Base-by-base conservation (phyloP, 2,329 filamentous ascomycete species). In the Elsinoe necatrix region DNA sequence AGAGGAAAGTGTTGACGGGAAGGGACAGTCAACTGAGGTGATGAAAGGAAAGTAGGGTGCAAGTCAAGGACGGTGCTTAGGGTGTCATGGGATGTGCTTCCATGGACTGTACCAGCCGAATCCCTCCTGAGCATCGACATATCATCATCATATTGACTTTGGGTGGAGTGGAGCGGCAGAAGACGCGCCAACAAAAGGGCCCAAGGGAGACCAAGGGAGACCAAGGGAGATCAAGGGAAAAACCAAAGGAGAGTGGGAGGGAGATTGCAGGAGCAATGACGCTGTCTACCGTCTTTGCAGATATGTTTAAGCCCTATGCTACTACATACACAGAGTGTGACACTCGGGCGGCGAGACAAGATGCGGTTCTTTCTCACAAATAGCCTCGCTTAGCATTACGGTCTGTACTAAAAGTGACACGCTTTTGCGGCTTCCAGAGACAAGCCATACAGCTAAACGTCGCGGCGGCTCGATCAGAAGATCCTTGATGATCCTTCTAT, bases 261-360 rank as follows among this genome's bases (percentile, higher is more conserved):
- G 48, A 52, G 48, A 52, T 52, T 52, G 48, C 48, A 52, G 48
- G 48, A 52, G 48, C 48, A 23, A 37, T 52, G 48, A 37, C 48
- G 29, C 48, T 52, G 41, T 18, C 34, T 52, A 39, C 48, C 48
- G 34, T 52, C 48, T 27, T 37, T 37, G 34, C 34, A 37, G 34
- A 37, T 37, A 37, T 37, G 34, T 11, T 37, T 37, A 37, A 37
- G 34, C 34, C 34, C 34, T 37, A 37, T 37, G 34, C 34, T 37
- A 37, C 34, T 37, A 37, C 5, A 37, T 37, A 11, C 34, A 37
- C 14, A 37, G 34, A 37, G 9, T 37, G 34, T 37, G 34, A 37
- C 34, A 37, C 34, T 11, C n/a, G n/a, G n/a, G n/a, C n/a, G n/a
- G n/a, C n/a, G n/a, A n/a, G 14, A 37, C 14, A 11, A n/a, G 34